Conservation (phyloP, 257 asterid genomes). For the Plantago major region DNA sequence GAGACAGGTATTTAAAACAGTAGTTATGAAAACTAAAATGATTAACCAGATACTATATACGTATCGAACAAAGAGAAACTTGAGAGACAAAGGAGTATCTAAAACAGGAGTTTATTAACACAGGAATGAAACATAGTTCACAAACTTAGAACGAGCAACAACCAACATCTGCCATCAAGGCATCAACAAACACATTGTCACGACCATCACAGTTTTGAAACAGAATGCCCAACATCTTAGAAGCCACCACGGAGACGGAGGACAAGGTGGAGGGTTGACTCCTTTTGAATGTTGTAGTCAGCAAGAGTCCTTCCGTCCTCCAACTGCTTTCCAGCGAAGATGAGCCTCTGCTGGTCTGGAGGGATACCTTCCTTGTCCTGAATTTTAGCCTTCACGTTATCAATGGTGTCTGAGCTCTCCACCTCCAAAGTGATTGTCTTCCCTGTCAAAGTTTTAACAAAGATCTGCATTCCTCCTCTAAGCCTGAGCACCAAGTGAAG, state of each 20-base stretch:
- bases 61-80: not conserved
- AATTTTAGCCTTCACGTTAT: slow-evolving; percentile 64
- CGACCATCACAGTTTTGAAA: too few species aligned
- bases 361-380: slow-evolving; percentile 84
- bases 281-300: slow-evolving; percentile 40
- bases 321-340: slow-evolving; percentile 64
- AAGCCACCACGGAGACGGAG: slow-evolving; percentile 88
- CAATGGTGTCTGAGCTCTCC: slow-evolving; percentile 66
- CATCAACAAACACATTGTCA: not conserved
- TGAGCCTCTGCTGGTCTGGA: slow-evolving; percentile 80
- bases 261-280: slow-evolving; percentile 41
- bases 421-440: slow-evolving; percentile 74
- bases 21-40: too few species aligned
- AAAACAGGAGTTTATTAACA: not conserved
- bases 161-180: not conserved
- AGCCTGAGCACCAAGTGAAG: slow-evolving; percentile 64
- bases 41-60: too few species aligned
- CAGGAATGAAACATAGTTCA: not conserved
- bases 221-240: slow-evolving; percentile 8
- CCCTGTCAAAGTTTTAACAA: slow-evolving; percentile 36
- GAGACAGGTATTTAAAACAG: too few species aligned
- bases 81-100: too few species aligned
- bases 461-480: slow-evolving; percentile 73
- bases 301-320: slow-evolving; percentile 72
- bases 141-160: not conserved